Conservation (phyloP, 2,329 filamentous ascomycete genomes). For the Aotearoamyces nothofagi region DNA sequence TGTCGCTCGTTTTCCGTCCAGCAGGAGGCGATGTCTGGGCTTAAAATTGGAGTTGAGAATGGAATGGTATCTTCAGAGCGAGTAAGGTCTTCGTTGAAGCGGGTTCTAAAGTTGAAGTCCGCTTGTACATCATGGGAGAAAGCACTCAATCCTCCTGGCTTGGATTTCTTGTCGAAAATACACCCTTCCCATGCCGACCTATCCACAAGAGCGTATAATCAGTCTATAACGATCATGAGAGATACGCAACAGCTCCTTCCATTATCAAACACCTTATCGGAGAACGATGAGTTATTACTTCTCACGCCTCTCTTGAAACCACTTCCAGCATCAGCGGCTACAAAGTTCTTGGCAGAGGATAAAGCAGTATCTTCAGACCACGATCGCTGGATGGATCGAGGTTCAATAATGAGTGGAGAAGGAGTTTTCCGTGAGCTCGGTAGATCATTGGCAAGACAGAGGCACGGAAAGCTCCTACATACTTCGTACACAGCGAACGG, state of each 20-base stretch:
- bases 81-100: slow-evolving; percentile 63
- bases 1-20: slow-evolving; percentile 82
- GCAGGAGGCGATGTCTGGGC: slow-evolving; percentile 77
- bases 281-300: slow-evolving; percentile 77
- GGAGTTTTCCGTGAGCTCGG: slow-evolving; percentile 85
- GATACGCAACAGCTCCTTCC: slow-evolving; percentile 80
- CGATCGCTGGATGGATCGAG: slow-evolving; percentile 40
- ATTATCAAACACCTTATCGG: slow-evolving; percentile 64
- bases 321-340: slow-evolving; percentile 75
- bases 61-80: slow-evolving; percentile 72
- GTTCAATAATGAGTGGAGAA: slow-evolving; percentile 75
- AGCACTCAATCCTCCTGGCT: slow-evolving; percentile 74
- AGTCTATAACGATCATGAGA: slow-evolving; percentile 81
- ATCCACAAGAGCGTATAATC: slow-evolving; percentile 77
- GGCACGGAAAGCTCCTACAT: slow-evolving; percentile 76
- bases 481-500: slow-evolving; percentile 94
- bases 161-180: slow-evolving; percentile 61
- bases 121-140: slow-evolving; percentile 83
- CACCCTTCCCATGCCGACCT: slow-evolving; percentile 71
- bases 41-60: slow-evolving; percentile 82
- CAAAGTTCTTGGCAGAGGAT: slow-evolving; percentile 45
- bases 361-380: slow-evolving; percentile 27
- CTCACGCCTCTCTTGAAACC: slow-evolving; percentile 85
- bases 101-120: slow-evolving; percentile 69
- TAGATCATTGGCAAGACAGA: slow-evolving; percentile 68